Conservation (phyloP, 371 early-diverging fungal genomes). For the Mucor plumbeus region DNA sequence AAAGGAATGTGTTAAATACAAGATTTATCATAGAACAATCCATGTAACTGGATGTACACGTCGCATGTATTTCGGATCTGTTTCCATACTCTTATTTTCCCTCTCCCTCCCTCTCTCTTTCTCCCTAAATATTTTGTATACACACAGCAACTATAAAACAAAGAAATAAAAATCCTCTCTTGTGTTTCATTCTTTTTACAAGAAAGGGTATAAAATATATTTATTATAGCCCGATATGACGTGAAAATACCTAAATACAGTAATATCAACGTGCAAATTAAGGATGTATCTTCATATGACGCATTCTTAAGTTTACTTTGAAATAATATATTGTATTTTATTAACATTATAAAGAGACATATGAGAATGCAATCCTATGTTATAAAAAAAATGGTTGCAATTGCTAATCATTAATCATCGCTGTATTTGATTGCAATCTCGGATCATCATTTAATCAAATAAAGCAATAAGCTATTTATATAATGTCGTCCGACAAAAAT, state of each 20-base stretch:
- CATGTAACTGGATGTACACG: neutral
- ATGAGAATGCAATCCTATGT: neutral
- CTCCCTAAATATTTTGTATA: neutral
- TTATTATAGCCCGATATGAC: neutral
- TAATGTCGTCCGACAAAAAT: neutral
- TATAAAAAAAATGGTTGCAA: neutral
- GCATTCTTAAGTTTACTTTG: slow-evolving; percentile 5
- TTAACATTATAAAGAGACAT: neutral
- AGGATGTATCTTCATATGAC: neutral
- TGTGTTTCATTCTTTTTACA: neutral
- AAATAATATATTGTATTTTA: neutral
- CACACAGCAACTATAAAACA: neutral
- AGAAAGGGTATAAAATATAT: neutral
- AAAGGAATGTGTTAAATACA: neutral
- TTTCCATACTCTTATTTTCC: neutral
- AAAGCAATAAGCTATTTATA: slow-evolving; percentile 1
- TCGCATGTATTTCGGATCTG: neutral
- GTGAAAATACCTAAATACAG: slow-evolving; percentile 3
- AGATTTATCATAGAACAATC: neutral
- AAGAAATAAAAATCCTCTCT: neutral
- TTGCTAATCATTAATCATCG: neutral
- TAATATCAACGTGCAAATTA: neutral
- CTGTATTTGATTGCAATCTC: slow-evolving; percentile 1
- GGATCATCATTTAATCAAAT: neutral
- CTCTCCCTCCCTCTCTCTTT: neutral